phyloP scores from a whole-genome alignment of 768 basidiomycete genomes.

The Kwoniella dejecticola region DNA sequence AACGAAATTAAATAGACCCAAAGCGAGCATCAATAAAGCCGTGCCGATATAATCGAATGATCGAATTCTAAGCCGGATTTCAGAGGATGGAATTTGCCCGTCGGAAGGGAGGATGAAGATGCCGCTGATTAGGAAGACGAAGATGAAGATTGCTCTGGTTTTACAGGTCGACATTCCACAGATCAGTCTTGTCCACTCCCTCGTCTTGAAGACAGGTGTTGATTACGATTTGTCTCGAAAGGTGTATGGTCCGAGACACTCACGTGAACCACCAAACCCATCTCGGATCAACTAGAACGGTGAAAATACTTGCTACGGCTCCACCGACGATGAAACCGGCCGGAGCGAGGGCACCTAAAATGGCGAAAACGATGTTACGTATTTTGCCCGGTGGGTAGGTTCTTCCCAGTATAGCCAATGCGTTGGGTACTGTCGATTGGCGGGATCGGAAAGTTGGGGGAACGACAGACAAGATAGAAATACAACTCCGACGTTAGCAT shows the following conservation, averaged over 20 bases:
- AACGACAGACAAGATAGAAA: no score
- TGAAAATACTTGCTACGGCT: constrained; percentile 27
- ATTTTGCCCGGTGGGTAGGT: constrained; percentile 34
- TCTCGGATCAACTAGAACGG: constrained; percentile 3
- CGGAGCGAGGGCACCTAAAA: constrained; percentile 37
- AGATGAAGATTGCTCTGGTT: constrained; percentile 24
- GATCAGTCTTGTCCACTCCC: no score
- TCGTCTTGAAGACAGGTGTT: no score
- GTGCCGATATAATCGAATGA: constrained; percentile 35
- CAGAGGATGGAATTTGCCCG: not conserved
- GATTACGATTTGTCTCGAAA: not conserved
- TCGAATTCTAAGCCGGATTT: not conserved
- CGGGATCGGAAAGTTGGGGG: not conserved
- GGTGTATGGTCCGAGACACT: constrained; percentile 18
- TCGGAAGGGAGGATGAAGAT: constrained; percentile 26
- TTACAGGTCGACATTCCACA: not conserved
- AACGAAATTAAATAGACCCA: constrained; percentile 44
- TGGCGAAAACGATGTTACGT: constrained; percentile 36
- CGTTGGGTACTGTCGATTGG: constrained; percentile 29
- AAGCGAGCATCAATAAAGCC: constrained; percentile 27
- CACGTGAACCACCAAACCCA: constrained; percentile 40
- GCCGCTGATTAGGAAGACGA: constrained; percentile 23
- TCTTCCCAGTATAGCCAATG: constrained; percentile 38
- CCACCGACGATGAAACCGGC: constrained; percentile 38
- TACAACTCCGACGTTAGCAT: no score